A percentile compares a stretch with the other conserved stretches of the same genome.
Conservation (phyloP, 2,329 filamentous ascomycete species). For the Chaetomium sp. region DNA sequence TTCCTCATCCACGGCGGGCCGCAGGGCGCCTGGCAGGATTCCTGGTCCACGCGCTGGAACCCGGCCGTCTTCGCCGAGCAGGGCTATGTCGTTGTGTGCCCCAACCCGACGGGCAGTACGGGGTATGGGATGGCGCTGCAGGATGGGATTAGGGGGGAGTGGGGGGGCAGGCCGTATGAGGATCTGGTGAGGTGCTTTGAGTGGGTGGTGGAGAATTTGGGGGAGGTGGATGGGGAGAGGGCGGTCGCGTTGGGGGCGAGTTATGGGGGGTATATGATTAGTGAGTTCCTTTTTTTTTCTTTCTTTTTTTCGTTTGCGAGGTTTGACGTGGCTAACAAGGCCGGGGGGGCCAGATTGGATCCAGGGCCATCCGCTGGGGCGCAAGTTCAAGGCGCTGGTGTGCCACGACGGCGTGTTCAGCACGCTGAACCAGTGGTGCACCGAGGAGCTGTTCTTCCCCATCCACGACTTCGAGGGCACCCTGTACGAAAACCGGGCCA, state of each 20-base stretch:
- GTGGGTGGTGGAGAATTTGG: constrained; percentile 66
- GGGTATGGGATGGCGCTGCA: constrained; percentile 78
- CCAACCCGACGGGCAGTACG: constrained; percentile 82
- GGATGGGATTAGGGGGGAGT: constrained; percentile 75
- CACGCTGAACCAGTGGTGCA: constrained; percentile 64
- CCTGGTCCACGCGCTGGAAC: constrained; percentile 85
- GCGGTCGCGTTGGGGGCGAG: constrained; percentile 75
- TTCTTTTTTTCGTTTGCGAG: constrained; percentile 1
- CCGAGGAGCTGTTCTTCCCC: constrained; percentile 71
- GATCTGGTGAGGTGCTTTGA: constrained; percentile 81
- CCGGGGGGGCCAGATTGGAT: constrained; percentile 69
- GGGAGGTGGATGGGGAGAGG: constrained; percentile 67
- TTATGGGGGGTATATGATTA: constrained; percentile 77
- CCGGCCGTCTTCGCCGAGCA: constrained; percentile 84
- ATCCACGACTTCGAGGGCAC: constrained; percentile 67
- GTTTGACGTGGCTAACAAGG: too few relatives aligned
- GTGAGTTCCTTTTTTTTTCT: constrained; percentile 42
- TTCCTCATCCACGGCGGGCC: constrained; percentile 84
- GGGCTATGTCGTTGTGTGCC: constrained; percentile 79
- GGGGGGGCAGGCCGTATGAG: constrained; percentile 82
- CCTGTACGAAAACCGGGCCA: constrained; percentile 62
- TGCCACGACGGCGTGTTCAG: constrained; percentile 87
- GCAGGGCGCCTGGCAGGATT: constrained; percentile 73
- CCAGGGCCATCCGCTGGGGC: constrained; percentile 79
- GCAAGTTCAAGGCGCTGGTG: constrained; percentile 84